Conservation (phyloP, 352 stramenopile genomes). For the Peronospora farinosa region DNA sequence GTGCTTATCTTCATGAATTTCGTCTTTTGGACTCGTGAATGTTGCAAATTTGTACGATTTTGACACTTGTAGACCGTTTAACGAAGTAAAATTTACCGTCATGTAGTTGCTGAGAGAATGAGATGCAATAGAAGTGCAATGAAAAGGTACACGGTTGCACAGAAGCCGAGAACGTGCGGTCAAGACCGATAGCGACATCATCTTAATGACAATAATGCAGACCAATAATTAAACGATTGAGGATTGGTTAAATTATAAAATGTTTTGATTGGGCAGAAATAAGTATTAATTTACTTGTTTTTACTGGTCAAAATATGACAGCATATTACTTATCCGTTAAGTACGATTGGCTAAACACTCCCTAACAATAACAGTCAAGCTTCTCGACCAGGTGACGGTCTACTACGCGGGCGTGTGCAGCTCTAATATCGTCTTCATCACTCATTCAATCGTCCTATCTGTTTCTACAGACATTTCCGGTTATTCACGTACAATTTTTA, state of each 20-base stretch:
- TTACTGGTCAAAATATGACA: conserved; percentile 8
- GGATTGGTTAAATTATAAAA: conserved; percentile 9
- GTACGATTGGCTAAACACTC: conserved; percentile 14
- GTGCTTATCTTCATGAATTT: conserved; percentile 17
- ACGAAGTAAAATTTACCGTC: neutral
- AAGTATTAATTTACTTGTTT: too few species aligned
- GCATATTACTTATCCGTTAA: conserved; percentile 2
- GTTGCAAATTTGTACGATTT: conserved; percentile 15
- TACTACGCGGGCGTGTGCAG: conserved; percentile 10
- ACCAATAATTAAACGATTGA: neutral
- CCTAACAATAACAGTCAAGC: conserved; percentile 6
- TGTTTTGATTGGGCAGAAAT: conserved; percentile 1
- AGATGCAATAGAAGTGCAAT: neutral
- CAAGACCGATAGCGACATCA: conserved; percentile 17
- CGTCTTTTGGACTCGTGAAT: conserved; percentile 4
- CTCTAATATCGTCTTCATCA: conserved; percentile 1
- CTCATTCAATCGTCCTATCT: neutral
- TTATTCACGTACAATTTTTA: neutral
- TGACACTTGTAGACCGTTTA: neutral
- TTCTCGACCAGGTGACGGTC: conserved; percentile 11
- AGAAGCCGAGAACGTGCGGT: conserved; percentile 13
- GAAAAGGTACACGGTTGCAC: neutral
- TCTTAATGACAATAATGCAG: conserved; percentile 2
- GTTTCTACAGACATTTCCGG: conserved; percentile 10
- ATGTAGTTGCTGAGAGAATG: conserved; percentile 3